phyloP scores from a whole-genome alignment of 1,139 yeast species.

The Hyphopichia buzzinii region DNA sequence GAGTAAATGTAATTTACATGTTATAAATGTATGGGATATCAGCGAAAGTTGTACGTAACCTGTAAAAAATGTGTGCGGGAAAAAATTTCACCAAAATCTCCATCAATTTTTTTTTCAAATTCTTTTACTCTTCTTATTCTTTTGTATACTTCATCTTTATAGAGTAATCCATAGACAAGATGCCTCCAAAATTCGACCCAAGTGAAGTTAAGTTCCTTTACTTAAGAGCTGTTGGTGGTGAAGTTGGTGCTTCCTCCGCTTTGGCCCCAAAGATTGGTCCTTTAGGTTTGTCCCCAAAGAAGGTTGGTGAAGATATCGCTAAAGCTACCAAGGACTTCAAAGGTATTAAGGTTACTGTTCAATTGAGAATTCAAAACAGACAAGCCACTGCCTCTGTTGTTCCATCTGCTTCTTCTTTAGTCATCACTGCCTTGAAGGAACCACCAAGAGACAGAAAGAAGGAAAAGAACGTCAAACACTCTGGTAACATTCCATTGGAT shows the following conservation, averaged over 20 bases:
- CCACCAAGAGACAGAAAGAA: constrained; percentile 99
- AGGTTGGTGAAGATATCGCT: constrained; percentile 99
- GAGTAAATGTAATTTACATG: neutral
- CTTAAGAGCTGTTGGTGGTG: constrained; percentile 99
- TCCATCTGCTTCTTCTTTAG: constrained; percentile 99
- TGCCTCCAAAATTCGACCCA: constrained; percentile 99
- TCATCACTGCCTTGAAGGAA: constrained; percentile 98
- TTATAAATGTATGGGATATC: neutral
- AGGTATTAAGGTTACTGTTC: constrained; percentile 99
- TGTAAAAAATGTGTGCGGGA: constrained; percentile 1
- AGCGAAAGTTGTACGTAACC: neutral
- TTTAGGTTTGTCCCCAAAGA: constrained; percentile 99
- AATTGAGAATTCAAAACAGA: constrained; percentile 99
- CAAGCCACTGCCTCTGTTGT: constrained; percentile 99
- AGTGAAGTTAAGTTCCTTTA: constrained; percentile 96
- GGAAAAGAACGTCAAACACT: constrained; percentile 99
- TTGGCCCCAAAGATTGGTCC: constrained; percentile 99
- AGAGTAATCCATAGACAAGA: constrained; percentile 23
- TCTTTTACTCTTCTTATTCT: constrained; percentile 2
- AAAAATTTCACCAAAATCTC: constrained; percentile 3
- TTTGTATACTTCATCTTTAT: neutral
- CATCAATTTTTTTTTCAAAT: neutral
- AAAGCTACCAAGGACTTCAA: constrained; percentile 99
- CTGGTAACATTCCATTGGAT: constrained; percentile 97
- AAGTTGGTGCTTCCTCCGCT: constrained; percentile 99